Evolutionary conservation across 106 monocot genomes (phyloP), one percentile per base, ranked within the genome.

Genomic region (Hemerocallis citrina): DNA sequence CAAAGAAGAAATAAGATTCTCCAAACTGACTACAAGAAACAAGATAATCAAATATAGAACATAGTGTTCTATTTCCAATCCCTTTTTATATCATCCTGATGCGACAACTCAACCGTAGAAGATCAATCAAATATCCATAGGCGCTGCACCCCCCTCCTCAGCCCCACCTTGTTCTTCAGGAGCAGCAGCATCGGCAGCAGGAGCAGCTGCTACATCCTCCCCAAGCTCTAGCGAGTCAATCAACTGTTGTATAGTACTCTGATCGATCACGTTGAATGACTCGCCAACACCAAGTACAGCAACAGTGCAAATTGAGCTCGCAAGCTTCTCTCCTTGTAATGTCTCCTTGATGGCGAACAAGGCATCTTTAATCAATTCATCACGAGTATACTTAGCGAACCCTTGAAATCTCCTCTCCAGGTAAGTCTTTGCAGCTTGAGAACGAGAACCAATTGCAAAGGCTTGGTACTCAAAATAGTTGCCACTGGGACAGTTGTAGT

Each of bases 401-500:
- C 11, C 34, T 41, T 81, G 66, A 23, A 77, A 94, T 32, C 68
- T 71, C 10, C 89, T 71, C 32, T 94, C 89, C 55, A 94, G 58
- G 51, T 67, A 94, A 9, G 94, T 94, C 43, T 94, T 94, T 5
- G 94, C 89, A 16, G 94, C 94, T 66, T 94, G 89, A 29, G 85
- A 89, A 7, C 85, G 77, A 43, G 89, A 96, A 24, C 96, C 96
- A 13, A 96, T 96, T 0, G 96, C 96, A 57, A 96, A 91, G 0
- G 91, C 90, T 45, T 91, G 96, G 79, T 84, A 90, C 32, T 96
- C 96, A 30, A 96, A 96, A 52, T 96, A 96, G 77, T 91, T 96
- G 3, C 96, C 91, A 11, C 96, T 96, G 1, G 90, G 96, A 70
- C 91, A 91, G 79, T 91, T 91, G 48, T 91, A 91, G 64, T 91